These are phyloP conservation scores for Phytopythium aichiense DNA, from an alignment of 352 stramenopile genomes.

Conservation along the genomic window DNA sequence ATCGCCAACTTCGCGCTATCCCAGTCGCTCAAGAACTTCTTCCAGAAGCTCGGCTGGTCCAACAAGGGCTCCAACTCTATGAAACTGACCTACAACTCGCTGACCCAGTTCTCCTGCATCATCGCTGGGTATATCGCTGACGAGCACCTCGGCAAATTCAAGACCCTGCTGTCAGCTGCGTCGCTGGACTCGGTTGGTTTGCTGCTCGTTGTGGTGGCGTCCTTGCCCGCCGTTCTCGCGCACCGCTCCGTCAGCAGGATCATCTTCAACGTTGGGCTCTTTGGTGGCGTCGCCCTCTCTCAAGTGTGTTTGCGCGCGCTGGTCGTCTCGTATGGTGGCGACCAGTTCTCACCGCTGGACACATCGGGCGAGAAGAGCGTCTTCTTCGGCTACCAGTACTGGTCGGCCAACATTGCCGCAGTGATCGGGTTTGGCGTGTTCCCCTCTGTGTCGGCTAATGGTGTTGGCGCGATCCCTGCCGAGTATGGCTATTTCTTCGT, in stretches of 20 bases:
- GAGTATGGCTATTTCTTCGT: too few relatives aligned
- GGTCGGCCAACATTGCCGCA: too few relatives aligned
- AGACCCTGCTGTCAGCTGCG: slow-evolving; percentile 18
- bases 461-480: too few relatives aligned
- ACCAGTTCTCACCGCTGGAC: slow-evolving; percentile 54
- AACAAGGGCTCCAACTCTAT: slow-evolving; percentile 51
- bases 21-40: slow-evolving; percentile 63
- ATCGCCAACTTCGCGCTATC: slow-evolving; percentile 55
- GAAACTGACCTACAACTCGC: slow-evolving; percentile 63
- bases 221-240: slow-evolving; percentile 35
- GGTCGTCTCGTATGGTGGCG: slow-evolving; percentile 57
- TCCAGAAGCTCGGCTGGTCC: slow-evolving; percentile 51
- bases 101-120: slow-evolving; percentile 60
- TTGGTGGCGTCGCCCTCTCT: slow-evolving; percentile 39
- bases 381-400: too few relatives aligned
- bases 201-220: slow-evolving; percentile 39
- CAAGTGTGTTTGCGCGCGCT: slow-evolving; percentile 54
- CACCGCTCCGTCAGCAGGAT: slow-evolving; percentile 21
- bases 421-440: too few relatives aligned
- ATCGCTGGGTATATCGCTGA: slow-evolving; percentile 55
- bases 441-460: too few relatives aligned
- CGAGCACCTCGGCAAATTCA: slow-evolving; percentile 45
- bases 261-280: slow-evolving; percentile 57
- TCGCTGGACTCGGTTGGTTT: slow-evolving; percentile 41
- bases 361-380: slow-evolving; percentile 26